These are phyloP conservation scores for Monosporascus sp. DNA, from an alignment of 2,329 filamentous ascomycete genomes.

Conservation along the genomic window DNA sequence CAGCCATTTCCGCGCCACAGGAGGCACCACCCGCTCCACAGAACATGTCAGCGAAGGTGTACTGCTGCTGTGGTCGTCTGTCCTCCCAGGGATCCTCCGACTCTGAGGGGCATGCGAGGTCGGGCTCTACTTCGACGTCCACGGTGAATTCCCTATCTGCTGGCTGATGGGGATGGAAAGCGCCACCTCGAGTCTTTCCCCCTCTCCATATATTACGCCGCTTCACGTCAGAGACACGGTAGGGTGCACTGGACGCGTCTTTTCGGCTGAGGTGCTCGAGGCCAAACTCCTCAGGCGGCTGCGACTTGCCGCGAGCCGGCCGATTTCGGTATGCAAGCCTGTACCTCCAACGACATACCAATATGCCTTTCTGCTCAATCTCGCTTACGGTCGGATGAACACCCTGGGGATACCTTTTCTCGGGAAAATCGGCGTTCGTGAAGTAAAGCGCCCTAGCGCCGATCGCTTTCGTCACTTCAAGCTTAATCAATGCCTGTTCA, in stretches of 20 bases:
- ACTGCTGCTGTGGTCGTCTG: constrained; percentile 30
- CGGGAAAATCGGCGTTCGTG: constrained; percentile 28
- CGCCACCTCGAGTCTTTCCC: constrained; percentile 20
- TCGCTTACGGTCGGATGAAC: constrained; percentile 12
- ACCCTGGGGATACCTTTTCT: constrained; percentile 9
- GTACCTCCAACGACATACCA: constrained; percentile 32
- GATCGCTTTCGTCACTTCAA: constrained; percentile 17
- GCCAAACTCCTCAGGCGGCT: constrained; percentile 17
- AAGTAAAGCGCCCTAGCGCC: constrained; percentile 21
- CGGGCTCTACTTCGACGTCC: constrained; percentile 10
- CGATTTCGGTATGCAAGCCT: constrained; percentile 21
- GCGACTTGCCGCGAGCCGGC: constrained; percentile 14
- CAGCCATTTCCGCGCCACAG: constrained; percentile 42
- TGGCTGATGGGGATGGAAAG: constrained; percentile 9
- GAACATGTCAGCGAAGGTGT: constrained; percentile 57
- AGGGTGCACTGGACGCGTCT: constrained; percentile 23
- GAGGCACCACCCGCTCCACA: constrained; percentile 58
- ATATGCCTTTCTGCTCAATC: constrained; percentile 23
- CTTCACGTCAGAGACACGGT: constrained; percentile 17
- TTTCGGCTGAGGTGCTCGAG: constrained; percentile 19
- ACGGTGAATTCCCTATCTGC: constrained; percentile 7
- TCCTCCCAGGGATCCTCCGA: constrained; percentile 4
- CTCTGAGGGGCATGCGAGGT: constrained; percentile 4
- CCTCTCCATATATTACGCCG: constrained; percentile 20
- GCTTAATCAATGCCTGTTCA: constrained; percentile 20